These are phyloP conservation scores for Lipomyces spencermartinsiae DNA, from an alignment of 805 yeast species.

Conservation along the genomic window DNA sequence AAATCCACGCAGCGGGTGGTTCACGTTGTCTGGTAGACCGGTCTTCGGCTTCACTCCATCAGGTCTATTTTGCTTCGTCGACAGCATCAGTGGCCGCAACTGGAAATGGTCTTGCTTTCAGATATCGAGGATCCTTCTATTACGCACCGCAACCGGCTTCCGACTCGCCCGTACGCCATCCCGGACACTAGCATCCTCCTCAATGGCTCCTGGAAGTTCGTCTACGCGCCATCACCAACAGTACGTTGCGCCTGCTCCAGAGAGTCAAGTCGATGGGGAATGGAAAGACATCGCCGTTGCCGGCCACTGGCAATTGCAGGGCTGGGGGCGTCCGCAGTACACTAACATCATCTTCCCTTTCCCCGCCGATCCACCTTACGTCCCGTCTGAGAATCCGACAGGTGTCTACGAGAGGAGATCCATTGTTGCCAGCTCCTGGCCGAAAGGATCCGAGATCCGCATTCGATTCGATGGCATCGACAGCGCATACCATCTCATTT, in stretches of 20 bases:
- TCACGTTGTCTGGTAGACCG: too few species aligned
- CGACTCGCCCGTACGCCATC: constrained; percentile 30
- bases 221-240: constrained; percentile 29
- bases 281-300: constrained; percentile 45
- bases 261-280: constrained; percentile 9
- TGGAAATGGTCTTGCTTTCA: background rate
- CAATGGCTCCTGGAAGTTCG: constrained; percentile 44
- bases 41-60: too few species aligned
- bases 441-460: constrained; percentile 37
- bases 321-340: constrained; percentile 48
- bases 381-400: constrained; percentile 47
- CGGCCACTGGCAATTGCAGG: constrained; percentile 50
- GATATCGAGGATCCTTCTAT: constrained; percentile 31
- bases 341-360: constrained; percentile 48
- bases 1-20: too few species aligned
- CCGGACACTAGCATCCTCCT: constrained; percentile 30
- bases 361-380: constrained; percentile 48
- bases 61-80: too few species aligned
- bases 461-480: constrained; percentile 51
- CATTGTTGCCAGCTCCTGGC: constrained; percentile 36
- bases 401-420: constrained; percentile 47
- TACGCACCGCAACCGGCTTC: constrained; percentile 29
- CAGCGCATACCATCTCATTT: constrained; percentile 46
- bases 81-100: too few species aligned
- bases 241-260: constrained; percentile 28